Evolutionary conservation across 495 filamentous ascomycete genomes (phyloP), one percentile per base, ranked within the genome.

Genomic region (Daldinia decipiens): DNA sequence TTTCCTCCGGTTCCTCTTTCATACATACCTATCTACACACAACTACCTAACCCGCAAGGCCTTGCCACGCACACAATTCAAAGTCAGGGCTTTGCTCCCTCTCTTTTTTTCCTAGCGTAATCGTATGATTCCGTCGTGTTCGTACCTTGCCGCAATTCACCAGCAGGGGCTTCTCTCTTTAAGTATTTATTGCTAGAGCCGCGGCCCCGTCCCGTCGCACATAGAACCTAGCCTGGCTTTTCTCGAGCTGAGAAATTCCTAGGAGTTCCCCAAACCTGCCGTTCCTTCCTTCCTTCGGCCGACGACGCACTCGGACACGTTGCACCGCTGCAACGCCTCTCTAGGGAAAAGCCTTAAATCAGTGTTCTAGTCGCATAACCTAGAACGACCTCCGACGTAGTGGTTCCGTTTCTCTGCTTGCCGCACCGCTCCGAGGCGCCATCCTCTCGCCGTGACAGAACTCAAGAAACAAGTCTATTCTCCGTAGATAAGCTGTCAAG

Each of bases 401-500:
- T 65, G 54, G 52, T 59, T 67, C 39, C 29, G 5, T 38, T 47
- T 43, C 17, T 6, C 34, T 60, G 13, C 17, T 32, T 57, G 1
- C 55, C 66, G 52, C 57, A 43, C 43, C 45, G 51, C 65, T 53
- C 52, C 24, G 53, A 63, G 53, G 51, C 31, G 31, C 29, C 59
- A 53, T 55, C 43, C 19, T 56, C 45, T 58, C 36, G 31, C 27
- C 56, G 43, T 38, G 50, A 24, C 39, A 53, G 51, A 65, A 43
- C 9, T 45, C 39, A 32, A 43, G 56, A 57, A 56, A 15, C 54
- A 32, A 62, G 38, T 40, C 47, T 40, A 19, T 31, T 47, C 40
- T 13, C 32, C 57, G 15, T 75, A 56, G 51, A 52, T 70, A 84
- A 62, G 32, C 27, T 31, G 24, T 62, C 70, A 68, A 73, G 56